These are phyloP conservation scores for Peltaster fructicola DNA, from an alignment of 2,329 filamentous ascomycete species.

Conservation along the genomic window DNA sequence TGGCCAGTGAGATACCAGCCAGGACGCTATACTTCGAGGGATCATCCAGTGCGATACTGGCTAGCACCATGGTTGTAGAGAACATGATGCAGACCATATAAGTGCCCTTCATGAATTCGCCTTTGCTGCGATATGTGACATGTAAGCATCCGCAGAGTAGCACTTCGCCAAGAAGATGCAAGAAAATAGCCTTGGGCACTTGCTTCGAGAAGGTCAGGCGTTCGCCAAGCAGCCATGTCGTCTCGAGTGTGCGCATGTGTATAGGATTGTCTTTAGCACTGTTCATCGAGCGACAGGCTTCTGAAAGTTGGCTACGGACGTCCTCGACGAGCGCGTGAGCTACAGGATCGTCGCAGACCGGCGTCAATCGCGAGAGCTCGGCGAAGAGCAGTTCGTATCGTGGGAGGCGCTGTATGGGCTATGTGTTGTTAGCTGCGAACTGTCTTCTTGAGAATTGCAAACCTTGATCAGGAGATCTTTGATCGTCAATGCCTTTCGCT, in stretches of 20 bases:
- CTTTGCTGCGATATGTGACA: conserved; percentile 57
- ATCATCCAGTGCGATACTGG: conserved; percentile 45
- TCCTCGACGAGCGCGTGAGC: conserved; percentile 67
- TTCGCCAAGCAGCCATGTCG: conserved; percentile 71
- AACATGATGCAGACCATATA: conserved; percentile 84
- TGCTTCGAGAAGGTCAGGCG: conserved; percentile 57
- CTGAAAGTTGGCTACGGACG: conserved; percentile 51
- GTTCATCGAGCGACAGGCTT: conserved; percentile 66
- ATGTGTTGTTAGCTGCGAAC: conserved; percentile 2
- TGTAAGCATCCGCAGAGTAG: conserved; percentile 69
- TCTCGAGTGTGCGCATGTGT: conserved; percentile 54
- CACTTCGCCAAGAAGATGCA: conserved; percentile 59
- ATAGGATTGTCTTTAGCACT: conserved; percentile 60
- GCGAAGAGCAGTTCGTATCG: conserved; percentile 78
- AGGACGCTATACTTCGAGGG: conserved; percentile 54
- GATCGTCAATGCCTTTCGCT: conserved; percentile 62
- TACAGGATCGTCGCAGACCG: conserved; percentile 67
- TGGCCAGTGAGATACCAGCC: conserved; percentile 52
- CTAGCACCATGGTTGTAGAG: conserved; percentile 59
- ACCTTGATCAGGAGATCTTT: conserved; percentile 85
- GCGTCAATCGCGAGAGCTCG: conserved; percentile 67
- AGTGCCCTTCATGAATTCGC: conserved; percentile 47
- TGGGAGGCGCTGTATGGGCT: conserved; percentile 87
- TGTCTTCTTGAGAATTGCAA: too few relatives aligned
- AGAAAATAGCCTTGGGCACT: conserved; percentile 42